Evolutionary conservation across 331 rosid genomes (phyloP), one percentile per base, ranked within the genome.

Genomic region (Cydonia oblonga): DNA sequence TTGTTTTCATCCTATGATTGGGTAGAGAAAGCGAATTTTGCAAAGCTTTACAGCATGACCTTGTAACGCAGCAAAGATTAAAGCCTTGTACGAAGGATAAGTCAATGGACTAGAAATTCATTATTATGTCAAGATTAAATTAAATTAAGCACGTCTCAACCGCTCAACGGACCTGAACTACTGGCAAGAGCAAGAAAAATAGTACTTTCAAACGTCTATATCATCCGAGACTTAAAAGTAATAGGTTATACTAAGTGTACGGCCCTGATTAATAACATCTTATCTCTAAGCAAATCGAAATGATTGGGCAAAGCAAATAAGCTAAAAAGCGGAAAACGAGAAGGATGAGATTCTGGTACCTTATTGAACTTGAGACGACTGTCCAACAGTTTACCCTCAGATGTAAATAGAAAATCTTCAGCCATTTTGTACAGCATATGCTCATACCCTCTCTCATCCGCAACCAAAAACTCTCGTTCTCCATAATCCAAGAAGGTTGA

Each of bases 371-470:
- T 86, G 88, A 93, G 96, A 71, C 97, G 97, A 71, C 58, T 77
- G 69, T 91, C 97, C 86, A 84, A 61, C 78, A 93, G 83, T 79
- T 84, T 86, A 74, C 97, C 97, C 66, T 87, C 96, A 0, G 90
- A 89, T 20, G 96, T 86, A 53, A 77, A 79, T 32, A 91, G 91
- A 78, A 89, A 89, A 63, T 88, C 91, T 61, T 82, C 88, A 3
- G 90, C 91, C 98, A 93, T 85, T 84, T 89, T 93, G 85, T 83
- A 86, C 0, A 93, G 87, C 79, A 93, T 80, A 75, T 76, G 75
- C 42, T 89, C 98, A 29, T 85, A 93, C 61, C 98, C 98, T 89
- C 98, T 84, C 69, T 88, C 93, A 71, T 93, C 98, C 10, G 93
- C 98, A 64, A 93, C 96, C 79, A 93, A 61, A 84, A 79, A 93